Conservation (phyloP, 371 early-diverging fungal genomes). For the Funneliformis caledonium region DNA sequence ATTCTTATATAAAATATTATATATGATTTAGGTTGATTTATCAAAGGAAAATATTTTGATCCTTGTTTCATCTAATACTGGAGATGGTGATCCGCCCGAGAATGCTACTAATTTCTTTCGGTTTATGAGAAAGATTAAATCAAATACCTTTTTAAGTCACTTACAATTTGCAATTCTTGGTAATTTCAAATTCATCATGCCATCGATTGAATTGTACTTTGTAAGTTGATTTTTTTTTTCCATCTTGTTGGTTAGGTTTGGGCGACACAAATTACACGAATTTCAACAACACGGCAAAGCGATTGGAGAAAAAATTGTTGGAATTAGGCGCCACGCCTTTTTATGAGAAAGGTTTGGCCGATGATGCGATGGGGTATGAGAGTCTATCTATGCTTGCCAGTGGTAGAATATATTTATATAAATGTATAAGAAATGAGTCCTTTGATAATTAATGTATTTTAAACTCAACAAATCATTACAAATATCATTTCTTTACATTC, state of each 20-base stretch:
- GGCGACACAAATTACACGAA: slow-evolving; percentile 95
- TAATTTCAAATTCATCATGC: slow-evolving; percentile 22
- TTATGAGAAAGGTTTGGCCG: slow-evolving; percentile 80
- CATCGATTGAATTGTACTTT: not conserved
- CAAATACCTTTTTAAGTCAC: slow-evolving; percentile 55
- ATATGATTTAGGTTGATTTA: slow-evolving; percentile 41
- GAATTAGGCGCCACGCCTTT: slow-evolving; percentile 78
- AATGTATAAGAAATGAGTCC: not conserved
- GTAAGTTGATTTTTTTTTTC: not conserved
- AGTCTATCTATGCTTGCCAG: not conserved
- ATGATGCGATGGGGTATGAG: slow-evolving; percentile 85
- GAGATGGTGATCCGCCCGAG: slow-evolving; percentile 96
- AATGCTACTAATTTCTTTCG: slow-evolving; percentile 89
- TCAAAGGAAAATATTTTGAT: slow-evolving; percentile 65
- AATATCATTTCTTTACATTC: not conserved
- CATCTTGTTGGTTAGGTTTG: slow-evolving; percentile 55
- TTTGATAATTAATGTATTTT: not conserved
- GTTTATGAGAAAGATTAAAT: slow-evolving; percentile 69
- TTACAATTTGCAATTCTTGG: slow-evolving; percentile 62
- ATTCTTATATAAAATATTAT: not conserved
- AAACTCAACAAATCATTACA: not conserved
- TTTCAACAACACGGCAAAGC: slow-evolving; percentile 83
- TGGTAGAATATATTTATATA: not conserved
- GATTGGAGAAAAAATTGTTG: slow-evolving; percentile 73
- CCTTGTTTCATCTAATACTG: slow-evolving; percentile 85